phyloP scores from a whole-genome alignment of 441 rosid species.

The Kokia cookei region DNA sequence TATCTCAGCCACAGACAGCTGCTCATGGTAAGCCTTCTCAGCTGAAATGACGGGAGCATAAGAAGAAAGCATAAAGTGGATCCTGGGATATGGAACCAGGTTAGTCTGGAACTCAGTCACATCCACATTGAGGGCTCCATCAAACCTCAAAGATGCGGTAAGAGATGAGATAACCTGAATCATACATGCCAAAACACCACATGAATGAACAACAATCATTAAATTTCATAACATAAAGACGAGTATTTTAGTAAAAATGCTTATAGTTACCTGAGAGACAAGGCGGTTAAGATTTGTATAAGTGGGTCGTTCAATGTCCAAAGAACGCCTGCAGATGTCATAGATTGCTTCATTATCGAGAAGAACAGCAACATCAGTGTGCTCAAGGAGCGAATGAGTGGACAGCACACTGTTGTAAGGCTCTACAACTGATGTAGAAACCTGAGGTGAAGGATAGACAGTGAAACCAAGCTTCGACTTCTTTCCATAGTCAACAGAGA shows the following conservation, averaged over 20 bases:
- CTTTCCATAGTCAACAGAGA: constrained; percentile 22
- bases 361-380: constrained; percentile 19
- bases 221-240: background rate
- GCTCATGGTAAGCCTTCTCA: constrained; percentile 18
- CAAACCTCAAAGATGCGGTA: constrained; percentile 19
- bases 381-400: constrained; percentile 21
- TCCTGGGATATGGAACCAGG: constrained; percentile 20
- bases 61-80: constrained; percentile 22
- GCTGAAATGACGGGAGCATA: constrained; percentile 21
- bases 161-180: constrained; percentile 17
- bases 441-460: constrained; percentile 22
- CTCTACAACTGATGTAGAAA: constrained; percentile 22
- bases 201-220: background rate
- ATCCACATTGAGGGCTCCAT: constrained; percentile 22
- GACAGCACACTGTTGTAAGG: constrained; percentile 21
- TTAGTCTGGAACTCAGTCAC: constrained; percentile 22
- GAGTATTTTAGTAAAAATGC: background rate
- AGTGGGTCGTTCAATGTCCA: constrained; percentile 20
- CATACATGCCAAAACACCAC: background rate
- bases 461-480: constrained; percentile 23
- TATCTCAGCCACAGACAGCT: constrained; percentile 15
- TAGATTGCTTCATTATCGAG: constrained; percentile 18
- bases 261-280: constrained; percentile 7
- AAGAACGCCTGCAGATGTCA: constrained; percentile 18
- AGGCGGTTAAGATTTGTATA: constrained; percentile 20